phyloP scores from a whole-genome alignment of 2,329 filamentous ascomycete genomes.

The Diaporthe vexans region DNA sequence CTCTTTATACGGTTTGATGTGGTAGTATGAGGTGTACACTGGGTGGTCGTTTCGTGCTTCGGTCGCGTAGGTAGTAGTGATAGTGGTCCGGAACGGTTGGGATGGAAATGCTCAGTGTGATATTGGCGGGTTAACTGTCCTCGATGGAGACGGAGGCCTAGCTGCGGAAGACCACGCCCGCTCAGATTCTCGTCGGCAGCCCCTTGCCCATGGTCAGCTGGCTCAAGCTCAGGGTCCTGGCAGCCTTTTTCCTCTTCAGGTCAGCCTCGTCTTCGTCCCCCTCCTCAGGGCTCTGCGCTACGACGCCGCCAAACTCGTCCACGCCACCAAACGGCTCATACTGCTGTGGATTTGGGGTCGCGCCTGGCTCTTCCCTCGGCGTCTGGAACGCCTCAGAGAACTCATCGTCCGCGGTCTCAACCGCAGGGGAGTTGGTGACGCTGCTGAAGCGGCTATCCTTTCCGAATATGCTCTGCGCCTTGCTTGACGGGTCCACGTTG shows the following conservation, averaged over 20 bases:
- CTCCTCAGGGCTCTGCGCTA: constrained; percentile 52
- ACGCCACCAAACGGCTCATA: constrained; percentile 56
- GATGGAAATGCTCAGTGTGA: no score
- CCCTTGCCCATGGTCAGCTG: constrained; percentile 67
- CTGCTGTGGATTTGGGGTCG: constrained; percentile 47
- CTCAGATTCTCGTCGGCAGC: constrained; percentile 46
- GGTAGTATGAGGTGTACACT: constrained; percentile 5
- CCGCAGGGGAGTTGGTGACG: constrained; percentile 45
- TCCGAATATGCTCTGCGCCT: constrained; percentile 49
- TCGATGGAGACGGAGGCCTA: no score
- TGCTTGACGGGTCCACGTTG: constrained; percentile 41
- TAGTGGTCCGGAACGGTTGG: neutral
- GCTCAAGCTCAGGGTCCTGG: constrained; percentile 74
- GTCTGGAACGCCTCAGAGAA: constrained; percentile 66
- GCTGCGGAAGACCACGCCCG: neutral
- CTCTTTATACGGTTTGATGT: constrained; percentile 5
- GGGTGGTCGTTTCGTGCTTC: constrained; percentile 34
- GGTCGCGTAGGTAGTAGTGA: neutral
- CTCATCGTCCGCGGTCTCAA: constrained; percentile 47
- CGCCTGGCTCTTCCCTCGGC: constrained; percentile 60
- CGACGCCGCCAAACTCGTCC: constrained; percentile 52
- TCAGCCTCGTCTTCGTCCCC: constrained; percentile 46
- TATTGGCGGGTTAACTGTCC: neutral
- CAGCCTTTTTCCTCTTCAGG: constrained; percentile 65
- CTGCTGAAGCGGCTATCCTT: constrained; percentile 51